Base-by-base conservation (phyloP, 805 yeast species). In the Spencermartinsiella europaea region DNA sequence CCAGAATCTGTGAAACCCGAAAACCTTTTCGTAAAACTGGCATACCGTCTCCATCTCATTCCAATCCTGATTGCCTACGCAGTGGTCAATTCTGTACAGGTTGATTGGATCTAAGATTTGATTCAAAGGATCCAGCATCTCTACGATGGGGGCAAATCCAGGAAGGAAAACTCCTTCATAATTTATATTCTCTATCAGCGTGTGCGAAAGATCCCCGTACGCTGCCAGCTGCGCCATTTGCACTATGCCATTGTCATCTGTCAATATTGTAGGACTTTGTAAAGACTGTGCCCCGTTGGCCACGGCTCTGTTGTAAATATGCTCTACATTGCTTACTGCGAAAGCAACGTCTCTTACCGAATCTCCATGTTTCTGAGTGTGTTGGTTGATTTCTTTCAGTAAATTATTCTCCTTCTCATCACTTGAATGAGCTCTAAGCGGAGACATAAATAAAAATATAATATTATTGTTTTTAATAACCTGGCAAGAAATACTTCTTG, bases 1-100 rank as follows among this genome's bases (percentile, higher is more conserved):
- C 93, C 95, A 85, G 61, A 78, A 86, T 58, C 79, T 71, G 54
- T 81, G 88, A 65, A 87, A 84, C 0, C 89, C 89, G 55, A 86
- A 77, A 1, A 77, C 75, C 21, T 66, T 63, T 22, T 79, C 76
- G 63, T 88, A 86, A 47, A 75, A 74, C 15, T 67, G 66, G 54
- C 89, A 83, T 0, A 79, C 76, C 3, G 55, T 55, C 25, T 70
- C 72, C 83, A 85, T 77, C 54, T 75, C 68, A 57, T 80, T 65
- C 90, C 90, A 84, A 36, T 74, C 77, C 54, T 80, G 81, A 64
- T 85, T 86, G 53, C 83, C 90, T 16, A 87, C 95, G 58, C 87
- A 81, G 58, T 86, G 95, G 63, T 86, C 95, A 49, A 87, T 75
- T 3, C 60, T 56, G 1, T 55, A 56, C 34, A 82, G 64, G 0